These are phyloP conservation scores for Venturia aucupariae DNA, from an alignment of 2,329 filamentous ascomycete genomes.

Conservation along the genomic window DNA sequence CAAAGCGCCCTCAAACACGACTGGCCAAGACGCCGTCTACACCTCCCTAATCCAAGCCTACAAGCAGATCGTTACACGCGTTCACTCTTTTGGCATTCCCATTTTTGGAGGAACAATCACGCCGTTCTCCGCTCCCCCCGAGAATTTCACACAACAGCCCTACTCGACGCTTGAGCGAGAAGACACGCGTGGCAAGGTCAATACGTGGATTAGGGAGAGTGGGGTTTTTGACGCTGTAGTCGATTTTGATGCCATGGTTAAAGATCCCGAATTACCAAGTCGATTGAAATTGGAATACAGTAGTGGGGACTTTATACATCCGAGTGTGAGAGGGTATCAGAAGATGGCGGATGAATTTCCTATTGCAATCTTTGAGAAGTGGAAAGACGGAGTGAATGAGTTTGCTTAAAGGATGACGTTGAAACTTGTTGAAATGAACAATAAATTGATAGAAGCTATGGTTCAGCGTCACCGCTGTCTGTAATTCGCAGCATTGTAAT, in stretches of 20 bases:
- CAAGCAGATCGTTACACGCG: background rate
- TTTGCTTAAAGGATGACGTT: background rate
- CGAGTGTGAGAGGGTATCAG: background rate
- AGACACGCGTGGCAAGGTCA: background rate
- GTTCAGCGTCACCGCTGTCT: too few relatives aligned
- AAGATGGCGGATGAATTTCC: background rate
- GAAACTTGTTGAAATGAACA: too few relatives aligned
- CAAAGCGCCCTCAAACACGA: background rate
- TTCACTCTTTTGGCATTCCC: background rate
- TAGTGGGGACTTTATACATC: background rate
- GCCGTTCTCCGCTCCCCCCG: background rate
- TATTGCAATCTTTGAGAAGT: background rate
- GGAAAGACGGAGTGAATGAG: background rate
- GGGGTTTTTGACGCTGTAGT: background rate
- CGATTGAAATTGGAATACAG: background rate
- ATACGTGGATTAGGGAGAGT: background rate
- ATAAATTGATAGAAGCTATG: too few relatives aligned
- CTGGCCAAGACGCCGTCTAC: constrained; percentile 23
- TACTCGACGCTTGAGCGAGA: background rate
- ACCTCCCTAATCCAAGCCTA: background rate
- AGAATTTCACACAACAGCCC: background rate
- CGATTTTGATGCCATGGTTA: background rate
- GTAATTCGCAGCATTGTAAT: too few relatives aligned
- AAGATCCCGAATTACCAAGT: background rate
- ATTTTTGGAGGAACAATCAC: background rate